Evolutionary conservation across 1,284 basidiomycete genomes (phyloP), one percentile per base, ranked within the genome.

Genomic region (Cutaneotrichosporon sp.): DNA sequence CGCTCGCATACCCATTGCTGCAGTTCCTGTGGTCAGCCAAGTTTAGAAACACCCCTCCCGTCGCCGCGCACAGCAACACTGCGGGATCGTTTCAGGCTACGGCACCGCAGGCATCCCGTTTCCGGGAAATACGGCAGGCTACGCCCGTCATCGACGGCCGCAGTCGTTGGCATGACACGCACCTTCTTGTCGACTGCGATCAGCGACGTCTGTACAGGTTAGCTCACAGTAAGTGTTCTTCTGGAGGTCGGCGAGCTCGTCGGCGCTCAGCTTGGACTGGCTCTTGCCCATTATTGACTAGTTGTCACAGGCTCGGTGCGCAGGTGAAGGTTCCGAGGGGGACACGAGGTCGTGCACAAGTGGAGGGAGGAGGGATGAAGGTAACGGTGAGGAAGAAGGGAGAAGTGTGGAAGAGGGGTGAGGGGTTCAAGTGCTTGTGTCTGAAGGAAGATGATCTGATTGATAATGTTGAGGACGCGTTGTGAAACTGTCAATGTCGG

Each of bases 181-280:
- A 79, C 77, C 76, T 95, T 92, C 88, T 98, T 97, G 85, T 99
- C 97, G 81, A 99, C 97, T 99, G 80, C 8, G 0, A 58, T 65
- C 50, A 65, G 59, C 51, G 30, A 47, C 16, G 21, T n/a, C 13
- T 8, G 11, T 14, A 5, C 34, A 16, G 38, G 4, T 40, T 26
- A 42, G 84, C 91, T 79, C 75, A 97, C 96, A 99, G 81, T 99
- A 97, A 0, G 97, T 99, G 82, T 93, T 92, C 86, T 95, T 97
- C 83, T 98, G 95, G 62, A 99, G 88, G 77, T 97, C 94, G 42
- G 89, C 85, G 68, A 99, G 89, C 83, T 99, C 93, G 72, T 99
- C 96, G 47, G 91, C 88, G 18, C 92, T 91, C 58, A 99, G 87
- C 83, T 99, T 99, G 74, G 90, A 92, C 81, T 98, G 94, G 50